Evolutionary conservation across 768 basidiomycete genomes (phyloP).

Genomic region (Leccinellum albellum): DNA sequence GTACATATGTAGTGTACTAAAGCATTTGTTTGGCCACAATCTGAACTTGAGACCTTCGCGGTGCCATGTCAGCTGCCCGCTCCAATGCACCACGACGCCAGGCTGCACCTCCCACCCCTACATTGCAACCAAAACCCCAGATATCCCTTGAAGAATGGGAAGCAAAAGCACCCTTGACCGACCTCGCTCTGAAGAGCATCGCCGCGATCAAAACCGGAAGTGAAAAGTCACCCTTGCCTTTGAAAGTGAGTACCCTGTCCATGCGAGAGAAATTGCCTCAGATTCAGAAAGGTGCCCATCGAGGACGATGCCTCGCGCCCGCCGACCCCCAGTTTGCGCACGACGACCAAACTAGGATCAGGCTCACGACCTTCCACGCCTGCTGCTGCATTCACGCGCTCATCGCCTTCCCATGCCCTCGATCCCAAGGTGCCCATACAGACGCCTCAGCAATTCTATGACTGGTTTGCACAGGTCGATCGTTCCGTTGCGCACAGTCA

Average conservation of each 20-base stretch:
- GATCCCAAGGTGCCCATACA: slow-evolving; percentile 77
- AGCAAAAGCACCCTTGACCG: slow-evolving; percentile 67
- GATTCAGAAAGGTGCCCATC: slow-evolving; percentile 39
- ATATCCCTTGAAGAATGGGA: slow-evolving; percentile 92
- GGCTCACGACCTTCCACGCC: slow-evolving; percentile 48
- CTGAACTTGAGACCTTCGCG: not conserved
- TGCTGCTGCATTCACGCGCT: slow-evolving; percentile 17
- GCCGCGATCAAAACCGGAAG: slow-evolving; percentile 56
- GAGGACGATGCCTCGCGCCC: slow-evolving; percentile 35
- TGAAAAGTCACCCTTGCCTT: slow-evolving; percentile 60
- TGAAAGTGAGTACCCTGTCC: slow-evolving; percentile 53
- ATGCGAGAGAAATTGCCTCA: slow-evolving; percentile 25
- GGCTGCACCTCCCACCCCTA: slow-evolving; percentile 22
- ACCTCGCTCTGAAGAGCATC: slow-evolving; percentile 66
- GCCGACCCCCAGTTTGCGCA: slow-evolving; percentile 35
- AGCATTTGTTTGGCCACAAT: slow-evolving; percentile 7
- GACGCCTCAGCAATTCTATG: slow-evolving; percentile 94
- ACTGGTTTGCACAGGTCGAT: slow-evolving; percentile 91
- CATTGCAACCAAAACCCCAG: slow-evolving; percentile 37
- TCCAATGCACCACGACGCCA: slow-evolving; percentile 25
- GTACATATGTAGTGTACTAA: not conserved
- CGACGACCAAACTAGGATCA: slow-evolving; percentile 36
- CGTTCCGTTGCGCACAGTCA: slow-evolving; percentile 89
- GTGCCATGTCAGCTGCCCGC: slow-evolving; percentile 23
- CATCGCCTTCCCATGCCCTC: slow-evolving; percentile 45